Conservation (phyloP, 768 basidiomycete genomes). For the Thelephora aurantiotincta region DNA sequence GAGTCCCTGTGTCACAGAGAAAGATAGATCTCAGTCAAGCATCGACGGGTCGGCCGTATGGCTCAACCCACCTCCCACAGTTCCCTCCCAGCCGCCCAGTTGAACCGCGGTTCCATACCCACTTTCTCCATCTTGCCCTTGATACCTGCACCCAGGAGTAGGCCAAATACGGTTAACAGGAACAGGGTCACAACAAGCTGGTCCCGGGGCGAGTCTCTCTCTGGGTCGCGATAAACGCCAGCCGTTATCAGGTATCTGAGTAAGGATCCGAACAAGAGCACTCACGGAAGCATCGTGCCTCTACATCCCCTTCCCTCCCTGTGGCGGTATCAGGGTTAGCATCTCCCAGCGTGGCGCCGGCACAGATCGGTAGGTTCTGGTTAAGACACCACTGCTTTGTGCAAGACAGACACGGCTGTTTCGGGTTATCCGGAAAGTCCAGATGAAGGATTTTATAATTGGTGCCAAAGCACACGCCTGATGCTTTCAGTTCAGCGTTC, state of each 20-base stretch:
- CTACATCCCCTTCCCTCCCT: slow-evolving; percentile 90
- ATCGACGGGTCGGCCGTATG: background rate
- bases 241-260: slow-evolving; percentile 4
- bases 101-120: slow-evolving; percentile 46
- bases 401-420: slow-evolving; percentile 85
- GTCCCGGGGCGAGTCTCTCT: slow-evolving; percentile 91
- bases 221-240: slow-evolving; percentile 22
- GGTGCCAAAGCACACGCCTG: slow-evolving; percentile 83
- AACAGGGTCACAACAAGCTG: slow-evolving; percentile 89
- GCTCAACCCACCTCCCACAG: slow-evolving; percentile 67
- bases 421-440: slow-evolving; percentile 67
- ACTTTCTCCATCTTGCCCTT: slow-evolving; percentile 73
- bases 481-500: background rate
- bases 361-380: slow-evolving; percentile 77
- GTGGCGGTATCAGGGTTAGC: slow-evolving; percentile 87
- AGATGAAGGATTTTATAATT: slow-evolving; percentile 81
- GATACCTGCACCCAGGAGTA: slow-evolving; percentile 74
- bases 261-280: slow-evolving; percentile 12
- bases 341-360: slow-evolving; percentile 70
- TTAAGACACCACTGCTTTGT: slow-evolving; percentile 94
- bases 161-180: slow-evolving; percentile 74
- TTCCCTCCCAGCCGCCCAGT: slow-evolving; percentile 48
- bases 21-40: too few species aligned
- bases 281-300: slow-evolving; percentile 92
- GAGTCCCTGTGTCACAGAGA: slow-evolving; percentile 25